Conservation (phyloP, 495 filamentous ascomycete species). For the Umbilicaria muhlenbergii region DNA sequence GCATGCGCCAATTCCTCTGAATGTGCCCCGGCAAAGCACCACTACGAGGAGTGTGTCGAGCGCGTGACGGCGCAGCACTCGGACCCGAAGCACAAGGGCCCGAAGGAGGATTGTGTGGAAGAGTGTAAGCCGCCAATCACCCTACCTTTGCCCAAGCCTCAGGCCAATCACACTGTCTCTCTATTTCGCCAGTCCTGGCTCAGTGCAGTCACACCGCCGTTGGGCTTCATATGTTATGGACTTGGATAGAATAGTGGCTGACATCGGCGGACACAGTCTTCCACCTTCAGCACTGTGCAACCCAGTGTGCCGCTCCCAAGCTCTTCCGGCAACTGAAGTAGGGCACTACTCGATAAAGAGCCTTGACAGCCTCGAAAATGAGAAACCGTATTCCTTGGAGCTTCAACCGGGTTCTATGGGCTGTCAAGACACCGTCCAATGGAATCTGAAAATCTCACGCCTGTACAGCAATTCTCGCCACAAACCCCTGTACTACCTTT, state of each 20-base stretch:
- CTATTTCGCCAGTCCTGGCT: neutral
- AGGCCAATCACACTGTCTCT: neutral
- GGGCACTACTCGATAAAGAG: too few species aligned
- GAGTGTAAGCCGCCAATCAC: slow-evolving; percentile 73
- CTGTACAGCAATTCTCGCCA: too few species aligned
- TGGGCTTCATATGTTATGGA: neutral
- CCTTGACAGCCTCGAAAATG: too few species aligned
- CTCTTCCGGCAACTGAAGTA: slow-evolving; percentile 80
- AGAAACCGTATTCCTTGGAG: too few species aligned
- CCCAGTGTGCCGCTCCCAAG: slow-evolving; percentile 84
- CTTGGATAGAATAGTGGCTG: neutral
- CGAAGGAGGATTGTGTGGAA: slow-evolving; percentile 92
- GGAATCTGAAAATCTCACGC: too few species aligned
- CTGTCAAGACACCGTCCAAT: too few species aligned
- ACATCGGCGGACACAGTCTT: slow-evolving; percentile 52
- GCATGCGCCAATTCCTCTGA: slow-evolving; percentile 75
- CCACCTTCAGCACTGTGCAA: slow-evolving; percentile 91
- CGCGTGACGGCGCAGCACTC: slow-evolving; percentile 66
- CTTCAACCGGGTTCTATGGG: too few species aligned
- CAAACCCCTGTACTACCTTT: too few species aligned
- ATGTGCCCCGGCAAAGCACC: slow-evolving; percentile 83
- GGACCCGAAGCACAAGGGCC: slow-evolving; percentile 42
- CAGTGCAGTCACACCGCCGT: neutral
- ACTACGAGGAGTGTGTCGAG: slow-evolving; percentile 94
- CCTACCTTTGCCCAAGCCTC: neutral